Conservation (phyloP, 257 asterid genomes). For the Thymus quinquecostatus region DNA sequence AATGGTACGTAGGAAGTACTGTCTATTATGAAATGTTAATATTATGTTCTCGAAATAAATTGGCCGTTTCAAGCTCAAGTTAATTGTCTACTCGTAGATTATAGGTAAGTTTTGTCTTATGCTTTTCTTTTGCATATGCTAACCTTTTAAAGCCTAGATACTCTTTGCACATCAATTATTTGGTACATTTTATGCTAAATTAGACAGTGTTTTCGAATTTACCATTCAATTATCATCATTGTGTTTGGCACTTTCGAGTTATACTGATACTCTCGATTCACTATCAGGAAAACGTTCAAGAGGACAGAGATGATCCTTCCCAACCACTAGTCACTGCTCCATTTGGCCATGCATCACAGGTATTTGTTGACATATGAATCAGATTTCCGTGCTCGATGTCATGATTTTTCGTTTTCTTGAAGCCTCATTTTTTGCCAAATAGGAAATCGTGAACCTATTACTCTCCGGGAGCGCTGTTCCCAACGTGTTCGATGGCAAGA, state of each 20-base stretch:
- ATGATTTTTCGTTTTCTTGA: conserved; percentile 10
- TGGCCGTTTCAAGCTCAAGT: too few relatives aligned
- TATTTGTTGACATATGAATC: conserved; percentile 34
- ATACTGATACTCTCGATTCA: conserved; percentile 6
- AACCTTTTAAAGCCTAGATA: conserved; percentile 12
- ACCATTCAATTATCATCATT: background rate
- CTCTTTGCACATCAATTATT: background rate
- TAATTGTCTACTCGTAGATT: too few relatives aligned
- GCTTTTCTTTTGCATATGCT: background rate
- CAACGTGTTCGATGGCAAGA: conserved; percentile 86
- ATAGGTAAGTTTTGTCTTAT: background rate
- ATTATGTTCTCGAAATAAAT: too few relatives aligned
- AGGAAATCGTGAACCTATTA: conserved; percentile 96
- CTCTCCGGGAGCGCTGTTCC: conserved; percentile 93
- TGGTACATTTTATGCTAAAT: too few relatives aligned
- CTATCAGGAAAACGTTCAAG: conserved; percentile 49
- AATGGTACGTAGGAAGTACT: too few relatives aligned
- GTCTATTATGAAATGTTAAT: too few relatives aligned
- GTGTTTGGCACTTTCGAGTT: conserved; percentile 17
- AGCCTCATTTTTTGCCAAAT: conserved; percentile 31
- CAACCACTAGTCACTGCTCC: conserved; percentile 98
- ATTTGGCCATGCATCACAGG: conserved; percentile 99
- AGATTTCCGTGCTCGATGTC: conserved; percentile 13
- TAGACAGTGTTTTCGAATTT: too few relatives aligned
- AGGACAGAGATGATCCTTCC: conserved; percentile 94